Conservation (phyloP, 352 stramenopile species). For the Pythium plurisporium region DNA sequence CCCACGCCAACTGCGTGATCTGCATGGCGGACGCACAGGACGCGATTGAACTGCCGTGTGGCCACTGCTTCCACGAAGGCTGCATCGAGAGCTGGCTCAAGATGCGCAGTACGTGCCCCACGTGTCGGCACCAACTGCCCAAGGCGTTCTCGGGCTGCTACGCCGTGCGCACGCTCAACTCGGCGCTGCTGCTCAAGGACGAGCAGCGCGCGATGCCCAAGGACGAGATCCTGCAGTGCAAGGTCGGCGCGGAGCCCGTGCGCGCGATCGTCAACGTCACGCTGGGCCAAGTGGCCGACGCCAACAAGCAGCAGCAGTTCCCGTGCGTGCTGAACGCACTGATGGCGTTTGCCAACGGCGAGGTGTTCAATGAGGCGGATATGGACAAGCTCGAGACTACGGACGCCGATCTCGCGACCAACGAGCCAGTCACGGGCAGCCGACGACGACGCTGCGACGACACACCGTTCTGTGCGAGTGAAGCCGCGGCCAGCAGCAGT, state of each 20-base stretch:
- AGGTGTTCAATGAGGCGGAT: constrained; percentile 46
- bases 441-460: constrained; percentile 20
- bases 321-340: constrained; percentile 78
- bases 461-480: not conserved
- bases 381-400: constrained; percentile 35
- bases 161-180: constrained; percentile 76
- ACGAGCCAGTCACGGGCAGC: not conserved
- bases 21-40: constrained; percentile 84
- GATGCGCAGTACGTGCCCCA: constrained; percentile 90
- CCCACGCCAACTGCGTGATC: constrained; percentile 74
- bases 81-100: constrained; percentile 93
- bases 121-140: constrained; percentile 91
- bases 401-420: constrained; percentile 8
- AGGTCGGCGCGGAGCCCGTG: constrained; percentile 54
- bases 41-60: constrained; percentile 86
- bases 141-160: constrained; percentile 79
- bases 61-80: constrained; percentile 90
- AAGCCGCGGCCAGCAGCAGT: not conserved
- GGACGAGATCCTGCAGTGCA: constrained; percentile 51
- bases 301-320: constrained; percentile 60
- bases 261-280: constrained; percentile 76
- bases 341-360: constrained; percentile 74
- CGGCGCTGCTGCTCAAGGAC: constrained; percentile 59
- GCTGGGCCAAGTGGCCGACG: constrained; percentile 55
- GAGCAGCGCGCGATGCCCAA: constrained; percentile 53